phyloP scores from a whole-genome alignment of 345 rosid genomes.

The Litchi chinensis region DNA sequence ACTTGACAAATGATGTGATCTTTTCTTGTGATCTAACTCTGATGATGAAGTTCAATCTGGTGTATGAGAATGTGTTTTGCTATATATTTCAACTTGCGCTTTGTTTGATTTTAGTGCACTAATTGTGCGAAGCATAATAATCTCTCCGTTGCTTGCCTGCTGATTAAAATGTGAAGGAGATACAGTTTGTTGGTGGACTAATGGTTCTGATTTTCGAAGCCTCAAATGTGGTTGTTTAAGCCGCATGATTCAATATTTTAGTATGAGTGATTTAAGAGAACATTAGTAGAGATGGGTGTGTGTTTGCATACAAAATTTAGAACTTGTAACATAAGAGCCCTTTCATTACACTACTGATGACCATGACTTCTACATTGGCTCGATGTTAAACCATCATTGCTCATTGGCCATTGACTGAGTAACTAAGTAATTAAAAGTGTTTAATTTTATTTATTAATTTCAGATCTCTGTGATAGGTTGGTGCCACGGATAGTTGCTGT shows the following conservation, averaged over 20 bases:
- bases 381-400: neutral
- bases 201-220: neutral
- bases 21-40: slow-evolving; percentile 13
- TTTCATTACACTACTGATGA: neutral
- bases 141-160: neutral
- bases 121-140: neutral
- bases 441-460: neutral
- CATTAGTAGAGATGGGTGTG: neutral
- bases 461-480: neutral
- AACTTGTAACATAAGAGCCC: neutral
- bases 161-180: neutral
- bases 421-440: neutral
- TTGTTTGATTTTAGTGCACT: neutral
- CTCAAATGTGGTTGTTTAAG: neutral
- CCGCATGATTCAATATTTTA: neutral
- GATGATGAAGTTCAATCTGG: neutral
- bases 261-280: neutral
- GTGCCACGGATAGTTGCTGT: neutral
- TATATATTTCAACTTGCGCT: neutral
- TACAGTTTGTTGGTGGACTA: neutral
- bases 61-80: neutral
- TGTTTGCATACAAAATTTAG: neutral
- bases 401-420: neutral
- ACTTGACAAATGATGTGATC: slow-evolving; percentile 8
- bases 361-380: neutral